A percentile compares a stretch with the other conserved stretches of the same genome.
Conservation (phyloP, 2,329 filamentous ascomycete genomes). For the Rhinocladiella similis region DNA sequence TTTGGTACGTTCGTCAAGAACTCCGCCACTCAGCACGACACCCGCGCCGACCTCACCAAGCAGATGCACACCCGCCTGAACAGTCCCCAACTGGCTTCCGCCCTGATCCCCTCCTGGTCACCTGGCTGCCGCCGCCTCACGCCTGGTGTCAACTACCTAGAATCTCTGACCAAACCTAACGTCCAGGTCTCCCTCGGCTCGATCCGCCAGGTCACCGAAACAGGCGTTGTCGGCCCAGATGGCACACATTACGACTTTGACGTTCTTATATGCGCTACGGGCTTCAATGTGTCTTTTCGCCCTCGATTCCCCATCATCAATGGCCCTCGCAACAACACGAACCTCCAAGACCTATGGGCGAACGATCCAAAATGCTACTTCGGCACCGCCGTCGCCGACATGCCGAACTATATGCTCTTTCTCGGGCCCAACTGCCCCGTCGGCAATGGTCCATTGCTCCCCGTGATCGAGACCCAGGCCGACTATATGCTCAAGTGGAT, state of each 20-base stretch:
- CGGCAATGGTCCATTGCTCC: conserved; percentile 31
- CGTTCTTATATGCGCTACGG: conserved; percentile 39
- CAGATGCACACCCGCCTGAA: conserved; percentile 29
- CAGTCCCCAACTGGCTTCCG: conserved; percentile 20
- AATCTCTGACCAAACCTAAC: conserved; percentile 29
- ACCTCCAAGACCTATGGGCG: conserved; percentile 30
- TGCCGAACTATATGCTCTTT: conserved; percentile 37
- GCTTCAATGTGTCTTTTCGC: conserved; percentile 38
- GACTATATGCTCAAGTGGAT: conserved; percentile 33
- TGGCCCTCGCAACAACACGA: conserved; percentile 21
- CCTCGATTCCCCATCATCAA: conserved; percentile 38
- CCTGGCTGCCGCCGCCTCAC: conserved; percentile 29
- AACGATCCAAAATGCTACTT: conserved; percentile 36
- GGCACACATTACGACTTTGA: conserved; percentile 35
- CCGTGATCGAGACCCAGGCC: conserved; percentile 27
- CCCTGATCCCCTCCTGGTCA: conserved; percentile 26
- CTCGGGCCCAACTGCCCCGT: conserved; percentile 35
- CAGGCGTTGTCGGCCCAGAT: conserved; percentile 23
- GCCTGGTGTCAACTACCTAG: conserved; percentile 25
- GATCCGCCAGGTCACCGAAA: conserved; percentile 22
- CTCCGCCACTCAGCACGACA: conserved; percentile 16
- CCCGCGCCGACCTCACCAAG: conserved; percentile 10
- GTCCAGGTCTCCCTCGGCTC: conserved; percentile 23
- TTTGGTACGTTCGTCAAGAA: conserved; percentile 23
- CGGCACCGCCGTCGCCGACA: conserved; percentile 33